These are phyloP conservation scores for Cyclostephanos invisitatus DNA, from an alignment of 108 stramenopile genomes.

Conservation along the genomic window DNA sequence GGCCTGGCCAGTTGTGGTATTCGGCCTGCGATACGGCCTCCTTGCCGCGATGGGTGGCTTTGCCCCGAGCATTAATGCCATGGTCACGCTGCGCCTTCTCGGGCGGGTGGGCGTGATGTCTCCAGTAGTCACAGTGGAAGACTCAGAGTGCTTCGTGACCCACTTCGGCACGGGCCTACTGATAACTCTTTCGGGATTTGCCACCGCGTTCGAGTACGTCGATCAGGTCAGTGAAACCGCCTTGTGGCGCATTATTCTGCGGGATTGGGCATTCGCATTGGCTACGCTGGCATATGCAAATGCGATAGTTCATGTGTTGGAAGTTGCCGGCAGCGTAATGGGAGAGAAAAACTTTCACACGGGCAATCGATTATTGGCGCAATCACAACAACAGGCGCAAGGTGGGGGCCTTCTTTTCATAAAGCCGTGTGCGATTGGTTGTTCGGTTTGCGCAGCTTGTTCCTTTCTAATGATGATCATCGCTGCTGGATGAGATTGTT, in stretches of 20 bases:
- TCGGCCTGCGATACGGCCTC: slow-evolving; percentile 49
- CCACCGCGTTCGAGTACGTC: slow-evolving; percentile 10
- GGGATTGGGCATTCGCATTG: not conserved
- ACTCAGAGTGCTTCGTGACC: slow-evolving; percentile 36
- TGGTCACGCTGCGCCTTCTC: slow-evolving; percentile 21
- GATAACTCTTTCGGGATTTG: slow-evolving; percentile 5
- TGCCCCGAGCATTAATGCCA: slow-evolving; percentile 20
- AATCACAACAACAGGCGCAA: slow-evolving; percentile 7
- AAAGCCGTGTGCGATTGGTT: slow-evolving; percentile 29
- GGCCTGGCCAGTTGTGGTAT: slow-evolving; percentile 32
- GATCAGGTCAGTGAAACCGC: not conserved
- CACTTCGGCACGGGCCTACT: slow-evolving; percentile 2
- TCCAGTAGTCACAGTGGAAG: slow-evolving; percentile 6
- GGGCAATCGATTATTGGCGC: not conserved
- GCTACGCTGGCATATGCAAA: slow-evolving; percentile 15
- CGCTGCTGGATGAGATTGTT: slow-evolving; percentile 14
- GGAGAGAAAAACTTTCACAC: slow-evolving; percentile 18
- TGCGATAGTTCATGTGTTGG: slow-evolving; percentile 8
- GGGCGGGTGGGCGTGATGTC: not conserved
- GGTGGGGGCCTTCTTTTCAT: slow-evolving; percentile 7
- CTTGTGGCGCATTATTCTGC: slow-evolving; percentile 2
- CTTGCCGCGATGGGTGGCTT: slow-evolving; percentile 23
- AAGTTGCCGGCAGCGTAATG: slow-evolving; percentile 18
- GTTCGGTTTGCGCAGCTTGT: slow-evolving; percentile 15
- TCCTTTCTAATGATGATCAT: slow-evolving; percentile 19